Evolutionary conservation across 2,329 filamentous ascomycete genomes (phyloP), one percentile per base, ranked within the genome.

Genomic region (Albophoma yamanashiensis): DNA sequence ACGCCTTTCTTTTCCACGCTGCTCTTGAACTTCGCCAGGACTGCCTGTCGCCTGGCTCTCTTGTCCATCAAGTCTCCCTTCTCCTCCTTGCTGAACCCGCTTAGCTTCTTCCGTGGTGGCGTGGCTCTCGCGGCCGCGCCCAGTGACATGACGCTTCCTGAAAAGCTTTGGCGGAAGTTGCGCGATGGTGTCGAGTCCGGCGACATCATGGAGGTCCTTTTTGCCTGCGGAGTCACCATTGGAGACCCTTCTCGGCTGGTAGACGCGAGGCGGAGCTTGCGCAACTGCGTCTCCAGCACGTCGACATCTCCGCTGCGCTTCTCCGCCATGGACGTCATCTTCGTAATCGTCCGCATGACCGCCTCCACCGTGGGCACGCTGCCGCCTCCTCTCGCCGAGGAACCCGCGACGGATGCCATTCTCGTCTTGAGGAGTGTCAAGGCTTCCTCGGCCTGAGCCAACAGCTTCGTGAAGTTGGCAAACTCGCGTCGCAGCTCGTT

Each of bases 241-340:
- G 76, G 77, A 25, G 71, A 79, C 45, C 69, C 76, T 68, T 80
- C 75, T 47, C 78, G 72, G 67, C 74, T 79, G 14, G 63, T 66
- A 8, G 78, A 73, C 11, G 74, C 72, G 14, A 90, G 74, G 8
- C 82, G 81, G 27, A 95, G 74, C 70, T 86, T 90, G 61, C 89
- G 86, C 76, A 99, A 85, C 70, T 96, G 90, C 56, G 87, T 84
- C 75, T 97, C 94, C 39, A 97, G 81, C 8, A 96, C 85, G 71
- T 96, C 91, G 58, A 99, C 86, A 67, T 97, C 93, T 61, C 88
- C 90, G 69, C 89, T 94, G 70, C 91, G 89, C 75, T 91, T 91
- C 78, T 97, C 91, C 0, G 89, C 89, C 88, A 97, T 93, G 62
- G 80, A 83, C 40, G 92, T 97, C 89, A 99, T 92, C 70, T 94